Conservation (phyloP, 2,329 filamentous ascomycete species). For the Pseudogymnoascus sp. region DNA sequence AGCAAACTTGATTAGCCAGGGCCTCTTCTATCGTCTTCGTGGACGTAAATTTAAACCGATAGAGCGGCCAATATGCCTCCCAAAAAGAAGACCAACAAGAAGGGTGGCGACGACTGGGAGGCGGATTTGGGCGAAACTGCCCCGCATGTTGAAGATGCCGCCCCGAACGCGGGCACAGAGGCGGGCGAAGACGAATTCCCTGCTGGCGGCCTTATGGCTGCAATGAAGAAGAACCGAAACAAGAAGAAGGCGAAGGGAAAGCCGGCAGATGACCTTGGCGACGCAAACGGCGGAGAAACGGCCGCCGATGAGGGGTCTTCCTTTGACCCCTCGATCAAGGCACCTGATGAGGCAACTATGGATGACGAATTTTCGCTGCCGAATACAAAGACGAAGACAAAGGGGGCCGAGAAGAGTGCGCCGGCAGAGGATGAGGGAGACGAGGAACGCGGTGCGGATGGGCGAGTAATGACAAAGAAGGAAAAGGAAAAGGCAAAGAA, state of each 20-base stretch:
- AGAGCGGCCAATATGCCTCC: constrained; percentile 62
- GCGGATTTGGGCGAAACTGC: constrained; percentile 78
- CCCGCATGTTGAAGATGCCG: constrained; percentile 39
- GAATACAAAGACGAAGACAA: constrained; percentile 63
- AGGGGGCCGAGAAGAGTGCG: constrained; percentile 43
- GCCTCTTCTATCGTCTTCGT: background rate
- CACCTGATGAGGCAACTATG: constrained; percentile 70
- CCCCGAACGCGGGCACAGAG: constrained; percentile 31
- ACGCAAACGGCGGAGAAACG: constrained; percentile 52
- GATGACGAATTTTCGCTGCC: constrained; percentile 82
- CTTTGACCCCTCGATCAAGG: constrained; percentile 49
- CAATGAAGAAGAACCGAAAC: constrained; percentile 72
- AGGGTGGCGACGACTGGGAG: constrained; percentile 87
- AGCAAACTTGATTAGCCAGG: background rate
- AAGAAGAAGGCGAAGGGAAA: constrained; percentile 91
- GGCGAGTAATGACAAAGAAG: constrained; percentile 84
- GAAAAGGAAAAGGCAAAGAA: constrained; percentile 98
- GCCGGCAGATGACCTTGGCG: constrained; percentile 62
- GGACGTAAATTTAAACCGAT: background rate
- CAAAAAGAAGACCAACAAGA: constrained; percentile 92
- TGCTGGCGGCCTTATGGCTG: constrained; percentile 63
- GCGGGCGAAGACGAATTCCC: constrained; percentile 37
- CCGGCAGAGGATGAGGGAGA: constrained; percentile 42
- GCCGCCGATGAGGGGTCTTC: constrained; percentile 35
- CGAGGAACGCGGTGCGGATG: constrained; percentile 47